Conservation (phyloP, 2,329 filamentous ascomycete species). For the Phyllosticta paracitricarpa region DNA sequence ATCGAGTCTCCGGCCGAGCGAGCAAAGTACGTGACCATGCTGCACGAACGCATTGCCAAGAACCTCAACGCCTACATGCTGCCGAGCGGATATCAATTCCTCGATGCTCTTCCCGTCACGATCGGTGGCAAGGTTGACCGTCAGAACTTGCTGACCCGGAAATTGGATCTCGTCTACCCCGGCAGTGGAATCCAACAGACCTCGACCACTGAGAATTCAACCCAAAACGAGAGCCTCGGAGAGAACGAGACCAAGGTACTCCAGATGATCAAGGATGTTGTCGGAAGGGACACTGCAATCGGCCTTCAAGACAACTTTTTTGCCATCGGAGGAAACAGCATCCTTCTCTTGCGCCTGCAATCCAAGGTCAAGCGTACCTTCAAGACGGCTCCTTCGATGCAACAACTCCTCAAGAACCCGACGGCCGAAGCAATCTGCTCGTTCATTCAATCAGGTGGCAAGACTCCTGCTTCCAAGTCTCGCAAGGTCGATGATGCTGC, state of each 20-base stretch:
- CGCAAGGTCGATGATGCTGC: not conserved
- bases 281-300: not conserved
- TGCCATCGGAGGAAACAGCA: slow-evolving; percentile 26
- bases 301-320: slow-evolving; percentile 21
- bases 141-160: not conserved
- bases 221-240: not conserved
- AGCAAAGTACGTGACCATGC: slow-evolving; percentile 18
- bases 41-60: slow-evolving; percentile 26
- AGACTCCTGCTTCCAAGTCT: not conserved
- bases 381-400: not conserved
- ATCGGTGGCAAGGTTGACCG: slow-evolving; percentile 1
- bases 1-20: not conserved
- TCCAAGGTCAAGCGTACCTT: not conserved
- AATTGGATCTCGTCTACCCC: not conserved
- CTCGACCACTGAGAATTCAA: not conserved
- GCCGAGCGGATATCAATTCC: slow-evolving; percentile 1
- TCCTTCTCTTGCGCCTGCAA: slow-evolving; percentile 21
- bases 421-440: not conserved
- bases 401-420: not conserved
- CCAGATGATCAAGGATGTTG: not conserved
- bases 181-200: not conserved
- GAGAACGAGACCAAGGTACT: not conserved
- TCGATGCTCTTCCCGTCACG: not conserved
- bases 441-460: not conserved
- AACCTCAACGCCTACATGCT: slow-evolving; percentile 3